Evolutionary conservation across 1,284 basidiomycete species (phyloP), one percentile per base, ranked within the genome.

Genomic region (Marasmius tenuissimus): DNA sequence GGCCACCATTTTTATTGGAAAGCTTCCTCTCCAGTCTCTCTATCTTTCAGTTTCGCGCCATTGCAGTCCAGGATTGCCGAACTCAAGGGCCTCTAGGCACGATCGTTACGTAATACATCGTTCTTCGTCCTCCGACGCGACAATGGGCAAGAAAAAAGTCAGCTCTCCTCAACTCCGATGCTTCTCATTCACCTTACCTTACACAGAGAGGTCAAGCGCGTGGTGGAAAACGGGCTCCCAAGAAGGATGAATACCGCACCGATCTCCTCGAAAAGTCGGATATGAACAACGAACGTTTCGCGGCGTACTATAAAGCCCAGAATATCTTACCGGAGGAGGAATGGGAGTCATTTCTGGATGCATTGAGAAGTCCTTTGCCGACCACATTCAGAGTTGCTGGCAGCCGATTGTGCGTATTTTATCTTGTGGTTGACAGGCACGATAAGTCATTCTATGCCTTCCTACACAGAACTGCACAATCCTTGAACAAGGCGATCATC

Each of bases 301-400:
- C 85, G 63, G 78, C 79, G 49, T 96, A 95, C 75, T 96, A 96
- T 80, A 84, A 84, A 72, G 80, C 84, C 0, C 92, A 93, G 70
- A 78, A 82, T n/a, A 85, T 93, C 53, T 73, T 94, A 5, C 77
- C 84, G 0, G 83, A 85, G 1, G 84, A 83, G 3, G 94, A 98
- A 75, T 98, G 95, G 94, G 83, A 87, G 3, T 59, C 68, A 0
- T 94, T 98, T 68, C 77, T 97, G 70, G 81, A 85, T 8, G 75
- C 84, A 0, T 74, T 97, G 65, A 83, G 87, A 52, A 78, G 81
- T 37, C 92, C 93, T 40, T 78, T 99, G 38, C 97, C 97, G 1
- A 97, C 94, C 0, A 98, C 97, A 0, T 99, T 99, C 76, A 85
- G 97, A 49, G 90, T 99, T 22, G 92, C 96, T 0, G 93, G 94